Base-by-base conservation (phyloP, 331 rosid species). In the Erythrophleum ivorense region DNA sequence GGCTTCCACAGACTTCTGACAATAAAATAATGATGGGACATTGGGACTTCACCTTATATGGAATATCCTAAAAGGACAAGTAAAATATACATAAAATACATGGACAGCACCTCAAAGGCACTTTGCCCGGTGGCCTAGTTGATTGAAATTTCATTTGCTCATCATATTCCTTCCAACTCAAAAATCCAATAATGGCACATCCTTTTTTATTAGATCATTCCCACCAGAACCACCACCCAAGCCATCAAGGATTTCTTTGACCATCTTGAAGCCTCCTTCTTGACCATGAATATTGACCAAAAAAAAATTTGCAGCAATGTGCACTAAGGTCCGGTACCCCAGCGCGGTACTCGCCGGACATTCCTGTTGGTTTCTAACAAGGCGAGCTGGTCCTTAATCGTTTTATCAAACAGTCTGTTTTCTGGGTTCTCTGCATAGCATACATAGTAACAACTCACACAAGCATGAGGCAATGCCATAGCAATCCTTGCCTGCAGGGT, bases 391-490 rank as follows among this genome's bases (percentile, higher is more conserved):
- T 92, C 91, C 83, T 89, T 91, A 29, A 95, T 91, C 48, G 94
- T 90, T 73, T 50, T 79, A 74, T 92, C 98, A 24, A 93, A 95
- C 45, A 92, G 64, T 83, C 94, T 84, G 57, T 85, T 86, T 0
- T 83, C 88, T 1, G 98, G 98, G 78, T 78, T 85, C 77, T 92
- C 98, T 2, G 99, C 98, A 50, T 93, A 95, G 87, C 99, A 93
- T 3, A 85, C 99, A 59, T 93, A 92, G 83, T 93, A 95, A 80
- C 99, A 91, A 60, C 94, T 91, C 74, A 95, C 99, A 65, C 99
- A 95, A 12, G 99, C 99, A 67, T 95, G 97, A 31, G 98, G 99
- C 81, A 95, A 71, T 54, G 99, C 98, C 99, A 95, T 95, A 71
- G 99, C 90, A 46, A 95, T 95, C 86, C 98, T 92, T 24, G 99